Evolutionary conservation across 2,329 filamentous ascomycete species (phyloP), one percentile per base, ranked within the genome.

Genomic region (Fusarium sp.): DNA sequence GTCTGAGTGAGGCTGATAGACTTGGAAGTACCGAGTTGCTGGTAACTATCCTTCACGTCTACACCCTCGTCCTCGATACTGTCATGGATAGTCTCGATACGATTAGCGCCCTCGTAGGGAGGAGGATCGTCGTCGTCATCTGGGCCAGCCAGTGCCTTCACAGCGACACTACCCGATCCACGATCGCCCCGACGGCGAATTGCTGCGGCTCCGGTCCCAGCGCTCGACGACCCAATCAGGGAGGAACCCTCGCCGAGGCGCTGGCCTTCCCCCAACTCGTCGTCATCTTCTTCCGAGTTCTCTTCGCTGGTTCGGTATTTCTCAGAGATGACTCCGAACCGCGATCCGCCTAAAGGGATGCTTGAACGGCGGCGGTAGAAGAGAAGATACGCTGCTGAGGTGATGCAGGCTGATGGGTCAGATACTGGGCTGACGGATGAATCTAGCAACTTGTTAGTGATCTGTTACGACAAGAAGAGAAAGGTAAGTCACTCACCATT

Each of bases 331-430:
- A 92, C 87, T 76, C 92, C 89, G 70, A 98, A 92, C 61, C 89
- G 89, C 52, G 92, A 88, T 30, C 95, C 95, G 67, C 97, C 97
- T 75, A 99, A 90, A 72, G 95, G 93, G 71, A 84, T 84, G 9
- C 89, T 87, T 6, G 95, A 94, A 73, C 95, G 93, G 67, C 97
- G 93, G 45, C 97, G 94, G 85, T 99, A 99, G 87, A 99, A 99
- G 37, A 99, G 88, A 13, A 99, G 89, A 83, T 99, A 99, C 0
- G 97, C 97, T 23, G 93, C 92, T 18, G 90, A 84, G 6, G 94
- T 93, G 6, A 97, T 90, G 10, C 95, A 90, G 32, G 86, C 87
- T 37, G 88, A 83, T 0, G 91, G 87, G 69, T 94, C 89, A 32
- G 86, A 87, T 8, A 89, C 87, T 75, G 88, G 88, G 37, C 88